Evolutionary conservation across 139 green algal genomes (phyloP), one percentile per base, ranked within the genome.

Genomic region (Chlamydomonas incerta): DNA sequence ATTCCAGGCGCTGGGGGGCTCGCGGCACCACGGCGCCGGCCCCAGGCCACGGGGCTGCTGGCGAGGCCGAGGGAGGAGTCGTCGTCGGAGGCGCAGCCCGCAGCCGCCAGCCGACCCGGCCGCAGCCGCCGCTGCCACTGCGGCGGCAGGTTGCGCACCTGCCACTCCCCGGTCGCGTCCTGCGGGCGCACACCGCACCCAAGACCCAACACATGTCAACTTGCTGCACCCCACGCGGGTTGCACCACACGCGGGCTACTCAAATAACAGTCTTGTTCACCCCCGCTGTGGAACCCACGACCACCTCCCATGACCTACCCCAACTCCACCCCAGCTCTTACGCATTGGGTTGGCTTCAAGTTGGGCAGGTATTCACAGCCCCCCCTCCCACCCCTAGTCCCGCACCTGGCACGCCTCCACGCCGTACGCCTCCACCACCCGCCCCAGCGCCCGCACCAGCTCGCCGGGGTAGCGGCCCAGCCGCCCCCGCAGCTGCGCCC

Each of bases 381-480:
- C 50, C 50, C 50, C 10, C 50, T 10, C 50, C 50, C 50, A 57
- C 50, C 11, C 50, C 50, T 14, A 57, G 11, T 10, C 50, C 50
- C 50, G 6, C 26, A 86, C 80, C 67, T 86, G 80, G 35, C 26
- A 41, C 4, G 80, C 80, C 29, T 77, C 68, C 0, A 86, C 46
- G 35, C 34, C 68, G 52, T 71, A 34, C 37, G 34, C 15, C 26
- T 79, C 68, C 52, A 80, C 52, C 68, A 86, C 9, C 28, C 15
- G 24, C 68, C 23, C 11, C 33, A 86, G 20, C 52, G 52, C 26
- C 1, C 37, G 68, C 68, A 86, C 80, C 34, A 86, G 80, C 68
- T 71, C 80, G 34, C 52, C 31, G 26, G 80, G 80, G 68, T 69
- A 86, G 80, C 68, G 35, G 1, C 4, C 68, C 55, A 86, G 68